These are phyloP conservation scores for Suillus decipiens DNA, from an alignment of 768 basidiomycete genomes.

Conservation along the genomic window DNA sequence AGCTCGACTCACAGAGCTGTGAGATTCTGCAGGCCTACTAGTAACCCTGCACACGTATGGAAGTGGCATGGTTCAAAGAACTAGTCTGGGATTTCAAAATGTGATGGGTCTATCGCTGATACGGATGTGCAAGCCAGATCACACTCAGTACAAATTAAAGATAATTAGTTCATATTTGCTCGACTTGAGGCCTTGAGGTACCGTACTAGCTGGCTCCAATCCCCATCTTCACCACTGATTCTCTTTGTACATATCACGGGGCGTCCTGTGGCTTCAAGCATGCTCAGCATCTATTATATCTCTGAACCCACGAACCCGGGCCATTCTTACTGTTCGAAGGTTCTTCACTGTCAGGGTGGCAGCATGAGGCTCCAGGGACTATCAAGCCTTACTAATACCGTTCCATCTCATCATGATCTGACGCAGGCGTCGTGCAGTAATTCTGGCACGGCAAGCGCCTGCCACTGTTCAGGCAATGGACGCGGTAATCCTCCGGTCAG, in stretches of 20 bases:
- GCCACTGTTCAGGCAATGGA: background rate
- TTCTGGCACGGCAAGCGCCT: background rate
- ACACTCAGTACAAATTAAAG: background rate
- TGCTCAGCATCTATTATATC: background rate
- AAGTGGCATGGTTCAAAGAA: background rate
- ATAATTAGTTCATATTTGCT: background rate
- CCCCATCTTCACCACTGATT: background rate
- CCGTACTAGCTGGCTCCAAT: background rate
- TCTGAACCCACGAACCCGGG: background rate
- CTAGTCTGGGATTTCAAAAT: background rate
- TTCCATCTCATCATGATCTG: background rate
- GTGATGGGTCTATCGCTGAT: background rate
- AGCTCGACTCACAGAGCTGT: background rate
- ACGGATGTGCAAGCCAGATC: background rate
- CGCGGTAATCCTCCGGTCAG: background rate
- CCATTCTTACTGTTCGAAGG: background rate
- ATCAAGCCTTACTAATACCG: background rate
- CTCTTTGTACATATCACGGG: background rate
- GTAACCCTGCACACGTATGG: background rate
- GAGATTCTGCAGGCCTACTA: background rate
- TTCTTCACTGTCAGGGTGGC: background rate
- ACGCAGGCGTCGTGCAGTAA: background rate
- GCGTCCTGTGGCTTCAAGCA: background rate
- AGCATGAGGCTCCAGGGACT: slow-evolving; percentile 1
- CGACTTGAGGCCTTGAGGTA: too few relatives aligned